Evolutionary conservation across 2,329 filamentous ascomycete species (phyloP), one percentile per base, ranked within the genome.

Genomic region (Fusarium scirpi): DNA sequence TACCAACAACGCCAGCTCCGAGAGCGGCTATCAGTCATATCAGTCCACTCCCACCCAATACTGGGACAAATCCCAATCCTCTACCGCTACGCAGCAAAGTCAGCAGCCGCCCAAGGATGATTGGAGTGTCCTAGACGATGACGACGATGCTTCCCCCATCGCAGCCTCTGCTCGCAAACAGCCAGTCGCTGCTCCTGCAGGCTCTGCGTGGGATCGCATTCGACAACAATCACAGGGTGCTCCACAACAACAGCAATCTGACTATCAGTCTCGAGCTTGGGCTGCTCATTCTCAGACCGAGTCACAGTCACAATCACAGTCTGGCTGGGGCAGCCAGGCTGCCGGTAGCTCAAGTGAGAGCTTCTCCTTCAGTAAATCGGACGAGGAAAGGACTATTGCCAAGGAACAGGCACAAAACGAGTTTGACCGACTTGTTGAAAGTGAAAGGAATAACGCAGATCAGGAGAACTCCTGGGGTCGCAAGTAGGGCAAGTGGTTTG

Each of bases 391-490:
- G 60, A 68, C 72, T 6, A 72, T 77, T 18, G 80, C 79, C 45
- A 85, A 82, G 72, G 79, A 80, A 11, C 80, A 84, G 66, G 84
- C 85, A 8, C 85, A 87, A 62, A 81, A 78, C 62, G 84, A 87
- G 30, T 87, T 87, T 68, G 85, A 87, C 62, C 78, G 78, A 22
- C 77, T 86, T 61, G 59, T 87, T 5, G 85, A 87, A 44, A 77
- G 79, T 16, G 85, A 87, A 62, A 77, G 82, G 24, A 74, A 65
- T 18, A 78, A 77, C 24, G 62, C 57, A 6, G 77, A 78, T 7
- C 76, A 80, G 53, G 74, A 74, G 27, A 65, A 57, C 7, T 64
- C 75, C 7, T 80, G 77, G 76, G 49, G 60, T 25, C 65, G 65
- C 24, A 65, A 48, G 27, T 69, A 69, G 30, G 38, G 34, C 20